phyloP scores from a whole-genome alignment of 768 basidiomycete genomes.

The Tylopilus plumbeoviolaceoides region DNA sequence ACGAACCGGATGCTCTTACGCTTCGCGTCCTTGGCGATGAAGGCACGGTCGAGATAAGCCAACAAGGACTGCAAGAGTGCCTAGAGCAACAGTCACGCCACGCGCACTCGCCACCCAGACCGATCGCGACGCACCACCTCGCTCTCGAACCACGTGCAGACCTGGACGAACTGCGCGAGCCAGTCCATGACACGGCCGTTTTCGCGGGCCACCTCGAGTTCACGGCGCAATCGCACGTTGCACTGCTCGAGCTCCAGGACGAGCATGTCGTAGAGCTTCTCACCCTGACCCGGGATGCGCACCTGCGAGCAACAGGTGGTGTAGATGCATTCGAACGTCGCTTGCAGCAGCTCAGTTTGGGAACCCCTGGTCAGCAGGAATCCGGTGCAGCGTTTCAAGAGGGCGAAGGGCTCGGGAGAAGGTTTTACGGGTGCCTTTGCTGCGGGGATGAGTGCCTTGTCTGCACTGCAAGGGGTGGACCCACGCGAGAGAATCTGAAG shows the following conservation, averaged over 20 bases:
- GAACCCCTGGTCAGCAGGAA: slow-evolving; percentile 37
- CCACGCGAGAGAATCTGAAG: slow-evolving; percentile 42
- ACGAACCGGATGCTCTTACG: slow-evolving; percentile 45
- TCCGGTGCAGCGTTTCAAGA: slow-evolving; percentile 37
- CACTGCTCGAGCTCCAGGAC: slow-evolving; percentile 59
- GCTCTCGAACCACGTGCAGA: slow-evolving; percentile 60
- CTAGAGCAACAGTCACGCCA: slow-evolving; percentile 31
- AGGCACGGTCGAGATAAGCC: slow-evolving; percentile 69
- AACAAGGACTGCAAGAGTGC: slow-evolving; percentile 57
- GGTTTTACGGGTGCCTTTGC: slow-evolving; percentile 9
- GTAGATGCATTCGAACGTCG: slow-evolving; percentile 57
- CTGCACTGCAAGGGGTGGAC: not conserved
- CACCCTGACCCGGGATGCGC: slow-evolving; percentile 47
- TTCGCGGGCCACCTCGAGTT: slow-evolving; percentile 29
- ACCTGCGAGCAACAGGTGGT: slow-evolving; percentile 54
- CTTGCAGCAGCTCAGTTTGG: slow-evolving; percentile 32
- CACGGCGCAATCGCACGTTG: slow-evolving; percentile 36
- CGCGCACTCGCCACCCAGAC: not conserved
- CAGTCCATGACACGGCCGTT: slow-evolving; percentile 41
- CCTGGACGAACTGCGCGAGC: slow-evolving; percentile 52
- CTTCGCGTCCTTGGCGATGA: slow-evolving; percentile 41
- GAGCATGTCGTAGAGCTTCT: slow-evolving; percentile 54
- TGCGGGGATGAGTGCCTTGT: slow-evolving; percentile 1
- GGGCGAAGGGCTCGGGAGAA: slow-evolving; percentile 20
- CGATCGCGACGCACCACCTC: slow-evolving; percentile 49